These are phyloP conservation scores for Catunica adiposa DNA, from an alignment of 2,329 filamentous ascomycete species.

Conservation along the genomic window DNA sequence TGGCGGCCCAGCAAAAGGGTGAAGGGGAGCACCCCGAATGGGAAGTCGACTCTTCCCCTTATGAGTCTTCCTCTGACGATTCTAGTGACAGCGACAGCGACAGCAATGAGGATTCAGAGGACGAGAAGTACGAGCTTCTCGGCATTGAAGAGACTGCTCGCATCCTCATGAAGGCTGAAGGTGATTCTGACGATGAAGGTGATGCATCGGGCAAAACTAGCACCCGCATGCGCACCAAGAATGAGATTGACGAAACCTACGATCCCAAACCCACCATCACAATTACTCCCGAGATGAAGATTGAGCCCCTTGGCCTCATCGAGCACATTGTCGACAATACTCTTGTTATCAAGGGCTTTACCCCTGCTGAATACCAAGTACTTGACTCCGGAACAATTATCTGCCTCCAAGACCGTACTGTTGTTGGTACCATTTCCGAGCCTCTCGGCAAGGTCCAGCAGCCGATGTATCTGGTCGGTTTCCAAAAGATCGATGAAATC, in stretches of 20 bases:
- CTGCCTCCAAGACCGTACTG: slow-evolving; percentile 55
- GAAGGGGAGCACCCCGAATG: slow-evolving; percentile 51
- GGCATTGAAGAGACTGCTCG: slow-evolving; percentile 69
- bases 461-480: slow-evolving; percentile 71
- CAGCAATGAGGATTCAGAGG: slow-evolving; percentile 38
- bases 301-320: slow-evolving; percentile 59
- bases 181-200: slow-evolving; percentile 59
- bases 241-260: slow-evolving; percentile 52
- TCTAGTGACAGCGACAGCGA: slow-evolving; percentile 46
- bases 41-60: slow-evolving; percentile 66
- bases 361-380: slow-evolving; percentile 66
- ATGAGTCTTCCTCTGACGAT: slow-evolving; percentile 48
- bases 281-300: slow-evolving; percentile 61
- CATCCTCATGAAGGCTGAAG: slow-evolving; percentile 70
- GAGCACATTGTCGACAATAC: slow-evolving; percentile 65
- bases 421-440: slow-evolving; percentile 72
- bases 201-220: slow-evolving; percentile 21
- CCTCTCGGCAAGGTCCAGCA: slow-evolving; percentile 73
- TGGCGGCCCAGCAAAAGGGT: neutral
- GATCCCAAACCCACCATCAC: slow-evolving; percentile 60
- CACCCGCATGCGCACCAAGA: slow-evolving; percentile 56
- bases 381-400: slow-evolving; percentile 72
- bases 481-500: slow-evolving; percentile 52
- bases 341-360: slow-evolving; percentile 61
- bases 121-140: slow-evolving; percentile 54